Evolutionary conservation across 2,329 filamentous ascomycete species (phyloP), one percentile per base, ranked within the genome.

Genomic region (Xylariales sp.): DNA sequence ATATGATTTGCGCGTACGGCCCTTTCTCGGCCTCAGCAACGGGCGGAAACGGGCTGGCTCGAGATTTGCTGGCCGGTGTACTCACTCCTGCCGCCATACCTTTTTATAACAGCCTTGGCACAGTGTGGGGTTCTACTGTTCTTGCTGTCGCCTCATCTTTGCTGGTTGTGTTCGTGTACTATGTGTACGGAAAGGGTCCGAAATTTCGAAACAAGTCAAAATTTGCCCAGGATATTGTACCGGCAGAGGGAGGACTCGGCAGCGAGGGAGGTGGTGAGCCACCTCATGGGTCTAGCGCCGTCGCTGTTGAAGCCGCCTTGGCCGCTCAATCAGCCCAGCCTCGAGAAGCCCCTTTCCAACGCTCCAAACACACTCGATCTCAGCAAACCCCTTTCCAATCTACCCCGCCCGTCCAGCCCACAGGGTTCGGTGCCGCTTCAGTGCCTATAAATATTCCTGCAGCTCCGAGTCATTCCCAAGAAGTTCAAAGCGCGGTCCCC

Each of bases 1-100:
- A 90, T 75, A 89, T 90, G 85, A 87, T 91, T 67, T 89, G 86
- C 68, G 88, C 89, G 5, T 92, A 91, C 72, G 89, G 89, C 0
- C 86, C 86, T 0, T 91, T 90, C 77, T 87, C 89, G 2, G 89
- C 89, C 10, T 90, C 87, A 1, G 89, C 89, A 0, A 90, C 88
- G 0, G 89, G 89, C 54, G 89, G 89, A 18, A 91, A 91, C 72
- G 89, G 88, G 18, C 90, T 89, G 80, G 84, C 88, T 41, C 83
- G 89, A 71, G 89, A 91, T 71, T 86, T 91, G 75, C 80, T 91
- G 32, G 89, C 89, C 39, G 89, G 89, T 78, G 82, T 90, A n/a
- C 82, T 89, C 12, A 89, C 89, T 1, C 80, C 90, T 39, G 89
- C 87, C 39, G 86, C 88, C 0, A 86, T 84, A 1, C 89, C 88